Evolutionary conservation across 192 early-diverging fungal genomes (phyloP).

Genomic region (Coemansia sp.): DNA sequence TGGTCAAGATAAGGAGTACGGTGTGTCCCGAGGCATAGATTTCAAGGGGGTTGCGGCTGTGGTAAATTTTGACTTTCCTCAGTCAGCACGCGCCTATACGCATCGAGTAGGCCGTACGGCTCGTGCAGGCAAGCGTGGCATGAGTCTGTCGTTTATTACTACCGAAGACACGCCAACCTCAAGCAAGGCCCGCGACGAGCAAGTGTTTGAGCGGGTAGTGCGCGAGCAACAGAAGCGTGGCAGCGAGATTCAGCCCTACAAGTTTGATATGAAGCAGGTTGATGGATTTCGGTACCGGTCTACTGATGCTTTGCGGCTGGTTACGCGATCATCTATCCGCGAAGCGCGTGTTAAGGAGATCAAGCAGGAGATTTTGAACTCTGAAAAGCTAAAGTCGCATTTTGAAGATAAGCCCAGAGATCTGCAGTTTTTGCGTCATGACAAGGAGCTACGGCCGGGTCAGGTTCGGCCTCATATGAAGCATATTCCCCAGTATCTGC

Average conservation of each 20-base stretch:
- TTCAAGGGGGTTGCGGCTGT: slow-evolving; percentile 90
- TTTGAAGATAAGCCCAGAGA: slow-evolving; percentile 97
- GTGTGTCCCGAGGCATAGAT: slow-evolving; percentile 94
- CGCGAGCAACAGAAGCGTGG: slow-evolving; percentile 60
- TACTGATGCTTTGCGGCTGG: slow-evolving; percentile 77
- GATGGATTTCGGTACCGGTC: slow-evolving; percentile 90
- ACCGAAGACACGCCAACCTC: slow-evolving; percentile 46
- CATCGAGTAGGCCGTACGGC: slow-evolving; percentile 96
- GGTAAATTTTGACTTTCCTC: slow-evolving; percentile 97
- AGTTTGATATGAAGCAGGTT: slow-evolving; percentile 85
- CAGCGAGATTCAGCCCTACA: slow-evolving; percentile 68
- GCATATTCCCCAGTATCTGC: slow-evolving; percentile 89
- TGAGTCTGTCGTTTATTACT: slow-evolving; percentile 82
- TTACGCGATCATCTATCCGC: slow-evolving; percentile 72
- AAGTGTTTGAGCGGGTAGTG: slow-evolving; percentile 69
- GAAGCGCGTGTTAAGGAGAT: slow-evolving; percentile 95
- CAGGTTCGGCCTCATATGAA: slow-evolving; percentile 86
- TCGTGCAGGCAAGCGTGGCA: slow-evolving; percentile 84
- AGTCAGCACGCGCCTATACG: slow-evolving; percentile 77
- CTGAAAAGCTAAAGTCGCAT: slow-evolving; percentile 92
- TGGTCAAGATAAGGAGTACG: slow-evolving; percentile 81
- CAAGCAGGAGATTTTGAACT: slow-evolving; percentile 91
- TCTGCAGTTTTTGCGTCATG: slow-evolving; percentile 86
- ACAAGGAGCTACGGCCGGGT: slow-evolving; percentile 80
- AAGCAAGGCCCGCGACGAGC: slow-evolving; percentile 57